phyloP scores from a whole-genome alignment of 2,329 filamentous ascomycete genomes.

The Colletotrichum theobromicola region DNA sequence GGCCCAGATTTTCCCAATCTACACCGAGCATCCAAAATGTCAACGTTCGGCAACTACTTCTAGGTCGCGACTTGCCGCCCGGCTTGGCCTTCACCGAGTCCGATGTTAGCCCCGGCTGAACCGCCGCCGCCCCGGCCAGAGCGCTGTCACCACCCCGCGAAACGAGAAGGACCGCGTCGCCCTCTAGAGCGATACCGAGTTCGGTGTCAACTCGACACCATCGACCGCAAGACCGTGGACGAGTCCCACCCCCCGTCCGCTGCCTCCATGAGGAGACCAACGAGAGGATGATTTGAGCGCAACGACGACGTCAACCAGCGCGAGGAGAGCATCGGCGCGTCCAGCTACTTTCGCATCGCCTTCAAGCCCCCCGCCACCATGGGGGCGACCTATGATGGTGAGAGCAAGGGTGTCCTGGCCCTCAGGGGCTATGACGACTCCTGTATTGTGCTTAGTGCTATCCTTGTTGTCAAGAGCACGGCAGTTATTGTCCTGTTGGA shows the following conservation, averaged over 20 bases:
- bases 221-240: slow-evolving; percentile 82
- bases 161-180: slow-evolving; percentile 91
- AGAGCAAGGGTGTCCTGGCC: slow-evolving; percentile 74
- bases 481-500: slow-evolving; percentile 87
- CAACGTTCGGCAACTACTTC: slow-evolving; percentile 85
- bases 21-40: slow-evolving; percentile 62
- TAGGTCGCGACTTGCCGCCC: slow-evolving; percentile 85
- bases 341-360: slow-evolving; percentile 91
- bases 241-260: slow-evolving; percentile 81
- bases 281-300: slow-evolving; percentile 76
- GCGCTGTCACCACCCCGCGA: slow-evolving; percentile 86
- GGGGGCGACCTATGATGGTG: slow-evolving; percentile 77
- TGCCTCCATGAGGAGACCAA: slow-evolving; percentile 75
- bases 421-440: slow-evolving; percentile 96
- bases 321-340: slow-evolving; percentile 88
- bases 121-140: slow-evolving; percentile 87
- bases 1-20: slow-evolving; percentile 5
- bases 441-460: slow-evolving; percentile 86
- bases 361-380: slow-evolving; percentile 98
- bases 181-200: slow-evolving; percentile 92
- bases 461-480: slow-evolving; percentile 93
- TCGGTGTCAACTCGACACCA: slow-evolving; percentile 79
- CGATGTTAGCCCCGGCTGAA: slow-evolving; percentile 97
- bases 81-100: slow-evolving; percentile 83
- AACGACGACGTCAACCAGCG: slow-evolving; percentile 81